These are phyloP conservation scores for Eucalyptus pauciflora DNA, from an alignment of 345 rosid species.

Conservation along the genomic window DNA sequence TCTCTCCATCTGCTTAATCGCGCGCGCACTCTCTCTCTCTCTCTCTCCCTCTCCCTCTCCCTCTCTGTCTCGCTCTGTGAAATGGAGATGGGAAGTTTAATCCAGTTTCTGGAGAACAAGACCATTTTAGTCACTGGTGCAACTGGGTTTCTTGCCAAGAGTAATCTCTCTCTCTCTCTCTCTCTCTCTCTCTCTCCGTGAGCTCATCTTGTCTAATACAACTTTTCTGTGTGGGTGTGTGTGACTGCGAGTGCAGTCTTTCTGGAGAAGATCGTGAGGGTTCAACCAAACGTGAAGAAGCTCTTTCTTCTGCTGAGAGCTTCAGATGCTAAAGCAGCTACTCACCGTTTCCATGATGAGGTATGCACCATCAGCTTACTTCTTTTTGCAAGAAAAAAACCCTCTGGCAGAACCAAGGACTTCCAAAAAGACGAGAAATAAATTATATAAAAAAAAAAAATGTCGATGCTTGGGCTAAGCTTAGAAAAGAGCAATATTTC, in stretches of 20 bases:
- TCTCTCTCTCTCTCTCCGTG: not conserved
- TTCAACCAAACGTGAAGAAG: constrained; percentile 78
- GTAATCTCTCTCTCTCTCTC: constrained; percentile 1
- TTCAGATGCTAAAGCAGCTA: constrained; percentile 50
- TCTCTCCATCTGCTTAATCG: not conserved
- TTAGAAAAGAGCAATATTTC: not conserved
- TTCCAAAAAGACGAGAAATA: not conserved
- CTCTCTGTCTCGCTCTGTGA: not conserved
- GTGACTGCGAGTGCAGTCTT: constrained; percentile 28
- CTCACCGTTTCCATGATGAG: constrained; percentile 57
- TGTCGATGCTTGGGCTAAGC: not conserved
- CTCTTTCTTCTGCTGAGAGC: constrained; percentile 74
- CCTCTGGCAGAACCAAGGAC: not conserved
- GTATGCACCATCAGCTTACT: constrained; percentile 5
- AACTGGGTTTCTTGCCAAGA: constrained; percentile 57
- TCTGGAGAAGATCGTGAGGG: constrained; percentile 69
- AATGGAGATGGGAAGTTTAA: constrained; percentile 48
- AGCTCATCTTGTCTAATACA: not conserved
- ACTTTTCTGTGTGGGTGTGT: not conserved
- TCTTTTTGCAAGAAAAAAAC: not conserved
- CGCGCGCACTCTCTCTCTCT: not conserved
- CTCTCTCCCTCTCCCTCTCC: not conserved
- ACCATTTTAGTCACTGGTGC: constrained; percentile 51
- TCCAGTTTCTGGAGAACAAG: constrained; percentile 44
- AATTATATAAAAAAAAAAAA: not conserved